Conservation (phyloP, 2,329 filamentous ascomycete species). For the Aspergillus jensenii region DNA sequence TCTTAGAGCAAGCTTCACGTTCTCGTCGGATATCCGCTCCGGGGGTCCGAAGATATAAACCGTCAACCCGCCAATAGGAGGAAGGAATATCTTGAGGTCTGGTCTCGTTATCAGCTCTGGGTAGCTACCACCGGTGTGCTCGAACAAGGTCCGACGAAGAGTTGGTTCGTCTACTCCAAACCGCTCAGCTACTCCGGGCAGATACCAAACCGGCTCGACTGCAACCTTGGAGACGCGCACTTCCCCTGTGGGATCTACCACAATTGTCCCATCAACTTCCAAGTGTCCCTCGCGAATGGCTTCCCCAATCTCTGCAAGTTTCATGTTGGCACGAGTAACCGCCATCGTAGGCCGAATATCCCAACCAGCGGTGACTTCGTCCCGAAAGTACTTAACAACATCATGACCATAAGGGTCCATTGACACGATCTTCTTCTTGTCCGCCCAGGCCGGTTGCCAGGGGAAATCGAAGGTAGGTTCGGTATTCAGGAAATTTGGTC, state of each 20-base stretch:
- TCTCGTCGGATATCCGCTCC: slow-evolving; percentile 87
- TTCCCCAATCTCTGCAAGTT: slow-evolving; percentile 88
- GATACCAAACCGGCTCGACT: slow-evolving; percentile 90
- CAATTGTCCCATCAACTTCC: slow-evolving; percentile 80
- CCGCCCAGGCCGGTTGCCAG: slow-evolving; percentile 84
- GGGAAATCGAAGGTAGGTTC: slow-evolving; percentile 89
- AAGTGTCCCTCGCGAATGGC: slow-evolving; percentile 79
- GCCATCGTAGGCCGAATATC: slow-evolving; percentile 90
- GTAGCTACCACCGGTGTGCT: slow-evolving; percentile 93
- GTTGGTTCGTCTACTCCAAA: slow-evolving; percentile 91
- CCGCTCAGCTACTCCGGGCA: slow-evolving; percentile 83
- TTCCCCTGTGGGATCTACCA: slow-evolving; percentile 81
- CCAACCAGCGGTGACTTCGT: slow-evolving; percentile 67
- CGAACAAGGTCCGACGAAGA: slow-evolving; percentile 83
- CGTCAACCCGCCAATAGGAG: slow-evolving; percentile 91
- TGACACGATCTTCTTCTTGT: slow-evolving; percentile 90
- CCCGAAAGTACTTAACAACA: slow-evolving; percentile 74
- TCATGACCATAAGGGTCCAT: slow-evolving; percentile 96
- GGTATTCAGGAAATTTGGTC: slow-evolving; percentile 76
- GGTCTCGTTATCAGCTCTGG: slow-evolving; percentile 92
- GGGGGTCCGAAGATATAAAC: slow-evolving; percentile 98
- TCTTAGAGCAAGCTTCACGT: slow-evolving; percentile 75
- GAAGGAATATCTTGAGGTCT: slow-evolving; percentile 93
- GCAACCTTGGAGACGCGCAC: slow-evolving; percentile 94
- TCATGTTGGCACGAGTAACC: slow-evolving; percentile 92